Evolutionary conservation across 257 asterid genomes (phyloP), one percentile per base, ranked within the genome.

Genomic region (Petrea volubilis): DNA sequence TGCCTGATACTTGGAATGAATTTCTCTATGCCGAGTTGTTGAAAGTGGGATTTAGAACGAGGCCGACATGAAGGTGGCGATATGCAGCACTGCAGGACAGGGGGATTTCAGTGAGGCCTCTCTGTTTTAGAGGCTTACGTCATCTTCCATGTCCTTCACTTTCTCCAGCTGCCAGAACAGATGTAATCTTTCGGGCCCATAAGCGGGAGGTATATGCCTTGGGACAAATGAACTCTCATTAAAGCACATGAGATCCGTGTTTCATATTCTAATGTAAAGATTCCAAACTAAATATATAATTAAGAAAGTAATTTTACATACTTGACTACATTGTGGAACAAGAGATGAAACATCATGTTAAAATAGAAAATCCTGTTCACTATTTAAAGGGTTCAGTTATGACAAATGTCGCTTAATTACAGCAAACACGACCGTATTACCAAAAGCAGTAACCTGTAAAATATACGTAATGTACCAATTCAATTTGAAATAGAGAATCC

Each of bases 1-100:
- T 85, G 64, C 95, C 93, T 17, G 98, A 88, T 69, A 82, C 91
- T 20, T 90, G 97, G 97, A 92, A 88, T 34, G 88, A 85, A 63
- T 77, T 90, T 41, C 68, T 92, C 65, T 86, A 88, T 18, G 81
- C 95, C n/a, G 75, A 82, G 49, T 63, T 90, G 75, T 33, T 83
- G 81, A 67, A 64, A 55, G 53, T 73, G 49, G 85, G 82, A 71
- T 87, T 79, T 61, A 76, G 76, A 80, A 83, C 70, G 5, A 64
- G 21, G 18, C 24, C 64, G 20, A 8, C n/a, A 59, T 43, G 46
- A 79, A 75, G 38, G 13, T 68, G 65, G 67, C 11, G 12, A 28
- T 52, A 61, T 15, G 68, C 23, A 15, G 15, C 6, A 44, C 12
- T 20, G 31, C 40, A 21, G 43, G 41, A 17, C 31, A 47, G 13